phyloP scores from a whole-genome alignment of 495 filamentous ascomycete genomes.

The Daldinia decipiens region DNA sequence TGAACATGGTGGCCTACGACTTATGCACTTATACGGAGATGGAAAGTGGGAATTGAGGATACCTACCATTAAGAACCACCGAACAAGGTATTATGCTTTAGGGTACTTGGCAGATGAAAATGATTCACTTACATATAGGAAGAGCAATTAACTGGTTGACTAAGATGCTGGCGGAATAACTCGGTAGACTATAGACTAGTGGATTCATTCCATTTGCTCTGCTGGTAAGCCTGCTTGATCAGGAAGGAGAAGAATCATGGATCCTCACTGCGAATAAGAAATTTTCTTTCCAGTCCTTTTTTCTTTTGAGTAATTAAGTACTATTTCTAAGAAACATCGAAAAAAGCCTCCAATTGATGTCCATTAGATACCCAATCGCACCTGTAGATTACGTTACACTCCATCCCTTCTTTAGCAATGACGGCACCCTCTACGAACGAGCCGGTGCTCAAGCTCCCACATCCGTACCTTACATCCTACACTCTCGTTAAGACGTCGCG shows the following conservation, averaged over 20 bases:
- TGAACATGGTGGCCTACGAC: slow-evolving; percentile 6
- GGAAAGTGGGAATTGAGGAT: slow-evolving; percentile 34
- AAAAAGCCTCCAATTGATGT: slow-evolving; percentile 11
- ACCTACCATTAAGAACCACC: not conserved
- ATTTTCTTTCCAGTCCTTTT: slow-evolving; percentile 8
- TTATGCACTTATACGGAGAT: slow-evolving; percentile 11
- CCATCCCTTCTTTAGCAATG: slow-evolving; percentile 30
- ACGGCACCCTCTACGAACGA: slow-evolving; percentile 49
- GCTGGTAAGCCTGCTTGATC: not conserved
- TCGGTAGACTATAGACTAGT: slow-evolving; percentile 11
- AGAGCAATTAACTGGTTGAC: not conserved
- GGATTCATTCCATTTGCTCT: slow-evolving; percentile 6
- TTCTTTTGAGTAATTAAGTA: not conserved
- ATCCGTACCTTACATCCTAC: slow-evolving; percentile 59
- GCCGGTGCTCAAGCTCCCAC: slow-evolving; percentile 56
- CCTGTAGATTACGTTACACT: slow-evolving; percentile 8
- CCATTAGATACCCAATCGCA: slow-evolving; percentile 20
- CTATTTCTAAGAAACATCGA: not conserved
- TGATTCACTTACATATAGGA: not conserved
- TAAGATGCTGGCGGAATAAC: slow-evolving; percentile 21
- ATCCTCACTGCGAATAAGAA: slow-evolving; percentile 21
- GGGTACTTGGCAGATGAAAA: not conserved
- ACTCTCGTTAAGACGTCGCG: slow-evolving; percentile 48
- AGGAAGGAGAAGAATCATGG: slow-evolving; percentile 2
- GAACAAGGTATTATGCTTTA: not conserved